Evolutionary conservation across 768 basidiomycete genomes (phyloP).

Genomic region (Agaricus subrufescens): DNA sequence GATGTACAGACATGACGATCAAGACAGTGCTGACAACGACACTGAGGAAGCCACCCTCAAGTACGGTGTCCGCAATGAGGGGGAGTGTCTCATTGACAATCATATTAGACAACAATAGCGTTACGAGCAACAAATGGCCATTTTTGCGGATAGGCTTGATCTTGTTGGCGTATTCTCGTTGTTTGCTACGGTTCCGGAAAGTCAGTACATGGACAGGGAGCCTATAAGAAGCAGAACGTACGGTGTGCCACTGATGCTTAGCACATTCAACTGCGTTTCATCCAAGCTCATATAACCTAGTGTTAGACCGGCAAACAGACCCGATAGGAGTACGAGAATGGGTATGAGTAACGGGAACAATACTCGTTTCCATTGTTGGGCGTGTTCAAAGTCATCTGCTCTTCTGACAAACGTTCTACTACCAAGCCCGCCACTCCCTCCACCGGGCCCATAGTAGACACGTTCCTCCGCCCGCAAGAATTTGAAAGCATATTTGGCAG

Average conservation of each 20-base stretch:
- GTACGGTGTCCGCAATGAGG: conserved; percentile 72
- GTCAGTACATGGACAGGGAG: neutral
- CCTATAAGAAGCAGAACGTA: conserved; percentile 29
- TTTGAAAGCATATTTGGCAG: conserved; percentile 39
- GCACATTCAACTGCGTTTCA: conserved; percentile 85
- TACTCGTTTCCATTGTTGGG: conserved; percentile 26
- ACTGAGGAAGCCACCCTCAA: conserved; percentile 75
- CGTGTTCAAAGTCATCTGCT: conserved; percentile 22
- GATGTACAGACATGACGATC: conserved; percentile 73
- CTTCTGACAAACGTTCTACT: conserved; percentile 15
- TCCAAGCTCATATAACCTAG: conserved; percentile 92
- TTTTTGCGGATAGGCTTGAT: conserved; percentile 85
- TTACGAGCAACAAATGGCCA: conserved; percentile 78
- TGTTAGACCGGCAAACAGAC: conserved; percentile 88
- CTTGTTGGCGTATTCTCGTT: conserved; percentile 75
- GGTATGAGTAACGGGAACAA: conserved; percentile 65
- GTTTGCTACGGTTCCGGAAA: conserved; percentile 43
- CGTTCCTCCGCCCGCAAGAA: conserved; percentile 24
- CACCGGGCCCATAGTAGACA: neutral
- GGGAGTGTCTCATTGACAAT: conserved; percentile 88
- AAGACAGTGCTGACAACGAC: conserved; percentile 81
- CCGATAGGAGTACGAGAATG: conserved; percentile 75
- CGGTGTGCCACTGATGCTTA: conserved; percentile 82
- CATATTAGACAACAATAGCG: conserved; percentile 85
- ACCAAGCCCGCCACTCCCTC: neutral